These are phyloP conservation scores for Harrya chromipes DNA, from an alignment of 768 basidiomycete species.

Conservation along the genomic window DNA sequence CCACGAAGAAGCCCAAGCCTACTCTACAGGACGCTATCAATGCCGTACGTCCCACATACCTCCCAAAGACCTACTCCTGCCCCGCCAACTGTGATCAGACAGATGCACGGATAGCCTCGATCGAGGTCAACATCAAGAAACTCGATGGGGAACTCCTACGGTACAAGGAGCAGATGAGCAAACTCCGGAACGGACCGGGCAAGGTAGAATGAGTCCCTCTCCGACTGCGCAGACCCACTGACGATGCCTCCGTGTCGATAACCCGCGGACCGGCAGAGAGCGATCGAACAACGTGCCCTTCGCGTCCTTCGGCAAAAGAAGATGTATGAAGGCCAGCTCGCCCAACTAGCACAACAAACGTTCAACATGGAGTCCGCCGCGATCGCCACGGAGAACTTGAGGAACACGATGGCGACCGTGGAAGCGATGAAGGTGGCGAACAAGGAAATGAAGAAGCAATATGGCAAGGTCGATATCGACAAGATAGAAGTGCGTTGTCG, in stretches of 20 bases:
- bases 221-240: background rate
- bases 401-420: constrained; percentile 98
- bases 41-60: constrained; percentile 50
- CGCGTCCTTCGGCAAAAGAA: constrained; percentile 91
- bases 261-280: constrained; percentile 49
- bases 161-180: constrained; percentile 96
- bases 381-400: constrained; percentile 94
- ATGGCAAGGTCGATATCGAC: constrained; percentile 95
- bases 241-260: background rate
- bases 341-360: constrained; percentile 89
- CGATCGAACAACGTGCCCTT: constrained; percentile 92
- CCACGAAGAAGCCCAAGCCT: constrained; percentile 81
- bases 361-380: constrained; percentile 99
- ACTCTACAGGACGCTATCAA: constrained; percentile 90
- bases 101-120: constrained; percentile 78
- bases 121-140: constrained; percentile 97
- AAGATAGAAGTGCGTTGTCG: constrained; percentile 83
- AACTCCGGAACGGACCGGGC: constrained; percentile 89
- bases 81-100: constrained; percentile 49
- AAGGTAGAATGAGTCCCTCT: constrained; percentile 55
- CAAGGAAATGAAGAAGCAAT: constrained; percentile 95
- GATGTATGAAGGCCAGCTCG: constrained; percentile 92
- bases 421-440: constrained; percentile 96
- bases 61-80: no score
- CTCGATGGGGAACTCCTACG: constrained; percentile 88